A percentile compares a stretch with the other conserved stretches of the same genome.
Evolutionary conservation across 345 rosid species (phyloP).

Genomic region (Sonneratia alba): DNA sequence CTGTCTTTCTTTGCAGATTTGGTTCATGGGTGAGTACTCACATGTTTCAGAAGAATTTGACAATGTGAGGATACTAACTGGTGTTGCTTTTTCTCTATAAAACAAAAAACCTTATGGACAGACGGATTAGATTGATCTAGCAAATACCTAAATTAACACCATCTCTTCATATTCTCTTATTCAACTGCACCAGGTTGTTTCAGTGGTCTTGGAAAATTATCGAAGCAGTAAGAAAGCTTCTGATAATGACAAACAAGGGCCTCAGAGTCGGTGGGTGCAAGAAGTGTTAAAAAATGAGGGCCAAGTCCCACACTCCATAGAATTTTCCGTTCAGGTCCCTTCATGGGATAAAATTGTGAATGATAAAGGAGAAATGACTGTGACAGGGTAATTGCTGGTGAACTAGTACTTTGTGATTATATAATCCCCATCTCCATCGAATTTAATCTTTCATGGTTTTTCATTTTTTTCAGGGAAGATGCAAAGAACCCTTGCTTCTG

Average conservation of each 20-base stretch:
- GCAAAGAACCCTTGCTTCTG: conserved; percentile 74
- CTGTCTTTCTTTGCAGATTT: conserved; percentile 37
- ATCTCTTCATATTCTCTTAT: conserved; percentile 1
- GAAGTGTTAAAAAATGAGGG: conserved; percentile 74
- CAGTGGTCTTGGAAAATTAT: conserved; percentile 84
- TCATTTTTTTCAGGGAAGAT: conserved; percentile 48
- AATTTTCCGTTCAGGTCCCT: conserved; percentile 39
- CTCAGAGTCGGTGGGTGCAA: conserved; percentile 57
- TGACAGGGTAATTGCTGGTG: conserved; percentile 46
- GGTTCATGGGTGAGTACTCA: conserved; percentile 70
- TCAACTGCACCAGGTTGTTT: conserved; percentile 55
- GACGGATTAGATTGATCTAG: neutral
- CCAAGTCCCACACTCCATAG: conserved; percentile 34
- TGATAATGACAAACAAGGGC: conserved; percentile 27
- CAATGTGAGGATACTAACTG: conserved; percentile 34
- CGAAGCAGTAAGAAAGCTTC: conserved; percentile 26
- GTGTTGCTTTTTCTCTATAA: neutral
- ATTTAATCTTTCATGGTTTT: conserved; percentile 13
- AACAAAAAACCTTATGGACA: neutral
- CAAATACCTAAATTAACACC: neutral
- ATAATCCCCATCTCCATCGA: conserved; percentile 6
- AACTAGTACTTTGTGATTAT: neutral
- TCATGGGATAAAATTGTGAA: conserved; percentile 68
- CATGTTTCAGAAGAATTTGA: conserved; percentile 66
- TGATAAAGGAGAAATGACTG: conserved; percentile 65